Evolutionary conservation across 2,329 filamentous ascomycete species (phyloP).

Genomic region (Orbilia javanica): DNA sequence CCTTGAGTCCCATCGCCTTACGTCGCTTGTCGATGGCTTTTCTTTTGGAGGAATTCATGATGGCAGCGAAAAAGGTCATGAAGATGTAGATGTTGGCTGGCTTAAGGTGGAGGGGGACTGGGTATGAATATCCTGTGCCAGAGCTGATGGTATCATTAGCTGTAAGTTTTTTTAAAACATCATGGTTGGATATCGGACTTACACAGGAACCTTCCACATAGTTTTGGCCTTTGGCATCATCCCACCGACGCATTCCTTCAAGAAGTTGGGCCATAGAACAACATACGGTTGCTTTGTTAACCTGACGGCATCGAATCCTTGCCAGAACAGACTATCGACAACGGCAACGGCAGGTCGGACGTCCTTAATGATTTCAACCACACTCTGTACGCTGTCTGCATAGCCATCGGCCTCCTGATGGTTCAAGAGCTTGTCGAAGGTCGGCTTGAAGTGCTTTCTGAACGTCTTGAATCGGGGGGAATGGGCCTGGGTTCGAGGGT

Average conservation of each 20-base stretch:
- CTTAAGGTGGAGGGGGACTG: slow-evolving; percentile 48
- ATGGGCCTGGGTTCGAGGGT: slow-evolving; percentile 51
- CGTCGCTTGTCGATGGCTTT: slow-evolving; percentile 44
- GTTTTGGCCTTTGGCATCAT: slow-evolving; percentile 46
- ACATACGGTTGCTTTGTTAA: slow-evolving; percentile 51
- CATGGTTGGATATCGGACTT: slow-evolving; percentile 1
- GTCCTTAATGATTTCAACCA: slow-evolving; percentile 56
- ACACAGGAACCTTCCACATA: slow-evolving; percentile 52
- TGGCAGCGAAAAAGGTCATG: slow-evolving; percentile 38
- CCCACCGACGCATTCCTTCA: slow-evolving; percentile 55
- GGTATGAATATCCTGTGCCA: slow-evolving; percentile 56
- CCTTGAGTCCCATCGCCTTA: slow-evolving; percentile 49
- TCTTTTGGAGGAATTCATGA: slow-evolving; percentile 38
- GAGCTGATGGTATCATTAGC: slow-evolving; percentile 13
- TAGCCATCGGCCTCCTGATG: slow-evolving; percentile 51
- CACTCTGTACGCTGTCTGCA: slow-evolving; percentile 46
- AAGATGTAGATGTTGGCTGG: slow-evolving; percentile 52
- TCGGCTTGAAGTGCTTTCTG: slow-evolving; percentile 56
- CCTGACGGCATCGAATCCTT: slow-evolving; percentile 47
- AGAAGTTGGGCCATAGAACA: slow-evolving; percentile 54
- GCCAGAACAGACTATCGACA: slow-evolving; percentile 55
- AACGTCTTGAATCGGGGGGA: slow-evolving; percentile 46
- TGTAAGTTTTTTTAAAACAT: background rate
- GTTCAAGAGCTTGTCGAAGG: slow-evolving; percentile 41
- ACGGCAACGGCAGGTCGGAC: slow-evolving; percentile 46